Percentiles rank a stretch among this genome's conserved stretches.
These are phyloP conservation scores for Podospora fimiseda DNA, from an alignment of 495 filamentous ascomycete species.

Conservation along the genomic window DNA sequence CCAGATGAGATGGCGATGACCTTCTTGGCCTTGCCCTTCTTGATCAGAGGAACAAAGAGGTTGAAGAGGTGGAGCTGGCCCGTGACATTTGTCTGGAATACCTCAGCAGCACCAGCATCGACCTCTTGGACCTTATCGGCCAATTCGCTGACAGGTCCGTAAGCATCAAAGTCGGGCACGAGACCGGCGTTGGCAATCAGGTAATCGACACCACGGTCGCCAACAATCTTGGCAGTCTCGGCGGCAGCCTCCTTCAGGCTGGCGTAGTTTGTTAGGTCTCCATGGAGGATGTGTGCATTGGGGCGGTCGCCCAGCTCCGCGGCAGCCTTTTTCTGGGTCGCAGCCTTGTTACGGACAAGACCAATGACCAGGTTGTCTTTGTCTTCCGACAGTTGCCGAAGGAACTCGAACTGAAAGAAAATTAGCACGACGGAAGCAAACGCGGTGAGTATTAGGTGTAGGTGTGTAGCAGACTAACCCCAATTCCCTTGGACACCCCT, in stretches of 20 bases:
- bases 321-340: constrained; percentile 22
- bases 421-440: not conserved
- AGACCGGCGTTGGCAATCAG: constrained; percentile 49
- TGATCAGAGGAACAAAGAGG: constrained; percentile 46
- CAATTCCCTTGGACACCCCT: constrained; percentile 20
- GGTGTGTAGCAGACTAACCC: constrained; percentile 8
- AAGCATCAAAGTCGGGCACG: constrained; percentile 20
- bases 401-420: constrained; percentile 17
- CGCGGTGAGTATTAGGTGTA: not conserved
- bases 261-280: constrained; percentile 26
- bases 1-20: constrained; percentile 48
- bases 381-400: constrained; percentile 24
- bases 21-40: constrained; percentile 46
- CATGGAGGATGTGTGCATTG: constrained; percentile 37
- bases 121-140: constrained; percentile 25
- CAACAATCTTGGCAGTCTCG: constrained; percentile 27
- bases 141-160: constrained; percentile 12
- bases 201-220: constrained; percentile 40
- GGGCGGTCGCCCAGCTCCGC: constrained; percentile 16
- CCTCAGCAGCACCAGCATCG: constrained; percentile 14
- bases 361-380: constrained; percentile 27
- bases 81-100: constrained; percentile 42
- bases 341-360: constrained; percentile 30
- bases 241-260: constrained; percentile 23
- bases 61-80: constrained; percentile 48